Conservation (phyloP, 495 filamentous ascomycete species). For the Penicillium macrosclerotiorum region DNA sequence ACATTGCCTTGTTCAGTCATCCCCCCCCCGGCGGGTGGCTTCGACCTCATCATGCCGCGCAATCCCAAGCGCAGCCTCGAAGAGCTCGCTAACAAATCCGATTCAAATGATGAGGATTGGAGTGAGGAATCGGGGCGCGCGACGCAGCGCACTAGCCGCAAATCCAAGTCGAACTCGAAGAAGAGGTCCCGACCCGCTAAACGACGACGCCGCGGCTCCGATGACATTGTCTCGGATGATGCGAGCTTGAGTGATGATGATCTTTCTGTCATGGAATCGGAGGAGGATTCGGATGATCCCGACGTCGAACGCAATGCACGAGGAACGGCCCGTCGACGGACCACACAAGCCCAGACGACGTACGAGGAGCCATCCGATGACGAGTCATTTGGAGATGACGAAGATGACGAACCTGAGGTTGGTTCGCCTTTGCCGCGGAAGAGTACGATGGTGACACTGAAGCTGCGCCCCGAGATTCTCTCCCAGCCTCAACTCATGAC, state of each 20-base stretch:
- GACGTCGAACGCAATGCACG: conserved; percentile 64
- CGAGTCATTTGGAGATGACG: conserved; percentile 30
- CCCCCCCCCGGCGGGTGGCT: no score
- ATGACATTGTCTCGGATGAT: conserved; percentile 64
- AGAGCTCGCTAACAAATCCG: conserved; percentile 76
- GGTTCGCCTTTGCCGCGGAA: conserved; percentile 29
- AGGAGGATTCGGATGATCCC: conserved; percentile 61
- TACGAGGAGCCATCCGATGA: conserved; percentile 37
- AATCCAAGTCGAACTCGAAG: conserved; percentile 35
- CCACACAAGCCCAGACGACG: conserved; percentile 45
- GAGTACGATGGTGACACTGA: conserved; percentile 44
- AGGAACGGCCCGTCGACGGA: conserved; percentile 67
- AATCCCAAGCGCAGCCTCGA: conserved; percentile 67
- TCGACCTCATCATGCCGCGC: conserved; percentile 30
- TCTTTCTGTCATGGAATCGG: conserved; percentile 55
- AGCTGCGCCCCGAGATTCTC: conserved; percentile 32
- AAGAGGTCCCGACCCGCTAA: conserved; percentile 45
- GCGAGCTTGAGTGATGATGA: conserved; percentile 64
- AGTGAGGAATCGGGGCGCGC: conserved; percentile 34
- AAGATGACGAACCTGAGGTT: conserved; percentile 27
- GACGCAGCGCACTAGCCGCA: conserved; percentile 32
- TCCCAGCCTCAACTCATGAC: conserved; percentile 25
- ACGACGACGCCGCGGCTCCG: conserved; percentile 56
- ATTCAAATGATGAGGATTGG: conserved; percentile 81
- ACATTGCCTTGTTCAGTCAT: conserved; percentile 14